Base-by-base conservation (phyloP, 2,329 filamentous ascomycete genomes). In the Curvularia lunata region DNA sequence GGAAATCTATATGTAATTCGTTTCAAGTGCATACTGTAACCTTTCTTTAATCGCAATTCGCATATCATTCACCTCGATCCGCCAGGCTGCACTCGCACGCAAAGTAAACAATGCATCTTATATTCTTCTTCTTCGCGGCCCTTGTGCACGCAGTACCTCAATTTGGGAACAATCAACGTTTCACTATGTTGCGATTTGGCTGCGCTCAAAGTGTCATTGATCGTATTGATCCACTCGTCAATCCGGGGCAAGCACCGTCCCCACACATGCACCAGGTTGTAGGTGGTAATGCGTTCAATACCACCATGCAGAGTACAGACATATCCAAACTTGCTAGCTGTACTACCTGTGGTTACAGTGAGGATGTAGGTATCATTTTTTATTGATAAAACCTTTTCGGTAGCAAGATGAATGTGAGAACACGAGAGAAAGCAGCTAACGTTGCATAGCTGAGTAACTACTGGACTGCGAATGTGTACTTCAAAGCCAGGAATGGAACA, bases 241-340 rank as follows among this genome's bases (percentile, higher is more conserved):
- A 76, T 54, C 77, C 77, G 0, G 76, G 77, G 10, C 60, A 65
- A 28, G 53, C 67, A 1, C 74, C 68, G 2, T 75, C 73, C 0
- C 71, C 74, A 1, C 76, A 79, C 51, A 64, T 73, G 55, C 77
- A 79, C 61, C 77, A 79, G 62, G 71, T 79, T 45, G 76, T 75
- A 2, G 77, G 77, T 25, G 80, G 80, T 3, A 78, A 82, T 59
- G 78, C 77, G 0, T 82, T 82, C 72, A 81, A 81, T 56, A 70
- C 74, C 13, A 74, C 79, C 1, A 82, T 82, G 80, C 66, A 75
- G 37, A 69, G 59, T 23, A 61, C 63, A 12, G 71, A 73, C 58
- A 62, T 74, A n/a, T 56, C 67, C 12, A 64, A 65, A 21, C 61
- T 62, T 62, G 71, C 71, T 4, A 71, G 66, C 5, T 81, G 79